Evolutionary conservation across 192 early-diverging fungal species (phyloP).

Genomic region (Funneliformis geosporum): DNA sequence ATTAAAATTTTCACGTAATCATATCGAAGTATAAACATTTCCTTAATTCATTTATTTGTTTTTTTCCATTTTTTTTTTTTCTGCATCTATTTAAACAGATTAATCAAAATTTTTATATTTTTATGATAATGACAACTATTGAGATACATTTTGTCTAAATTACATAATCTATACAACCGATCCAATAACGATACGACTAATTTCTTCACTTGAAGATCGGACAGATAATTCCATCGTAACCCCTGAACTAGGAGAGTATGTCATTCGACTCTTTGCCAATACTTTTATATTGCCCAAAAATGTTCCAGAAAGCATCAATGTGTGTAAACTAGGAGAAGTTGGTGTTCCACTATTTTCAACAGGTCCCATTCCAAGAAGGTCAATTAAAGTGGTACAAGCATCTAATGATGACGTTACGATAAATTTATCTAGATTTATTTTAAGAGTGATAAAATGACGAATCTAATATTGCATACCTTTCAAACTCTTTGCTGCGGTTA

Average conservation of each 20-base stretch:
- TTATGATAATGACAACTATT: too few relatives aligned
- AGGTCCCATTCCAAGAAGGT: conserved; percentile 86
- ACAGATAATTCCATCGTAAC: conserved; percentile 93
- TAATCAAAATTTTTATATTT: too few relatives aligned
- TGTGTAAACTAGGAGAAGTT: conserved; percentile 77
- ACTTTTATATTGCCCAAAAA: conserved; percentile 81
- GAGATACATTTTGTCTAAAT: neutral
- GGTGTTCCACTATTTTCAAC: conserved; percentile 73
- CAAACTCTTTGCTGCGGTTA: conserved; percentile 73
- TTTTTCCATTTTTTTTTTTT: too few relatives aligned
- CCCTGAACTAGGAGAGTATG: conserved; percentile 74
- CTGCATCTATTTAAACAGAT: too few relatives aligned
- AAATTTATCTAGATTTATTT: neutral
- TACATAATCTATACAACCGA: conserved; percentile 65
- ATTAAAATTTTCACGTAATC: too few relatives aligned
- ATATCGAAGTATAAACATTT: too few relatives aligned
- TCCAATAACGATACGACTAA: conserved; percentile 75
- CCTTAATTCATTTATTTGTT: too few relatives aligned
- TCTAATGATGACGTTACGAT: conserved; percentile 42
- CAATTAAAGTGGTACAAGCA: conserved; percentile 69
- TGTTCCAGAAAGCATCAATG: conserved; percentile 79
- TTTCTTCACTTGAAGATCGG: conserved; percentile 64
- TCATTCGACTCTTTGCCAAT: conserved; percentile 86
- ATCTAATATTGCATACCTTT: conserved; percentile 54
- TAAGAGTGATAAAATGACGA: neutral